phyloP scores from a whole-genome alignment of 495 filamentous ascomycete species.

The Aspergillus sclerotiicarbonarius region DNA sequence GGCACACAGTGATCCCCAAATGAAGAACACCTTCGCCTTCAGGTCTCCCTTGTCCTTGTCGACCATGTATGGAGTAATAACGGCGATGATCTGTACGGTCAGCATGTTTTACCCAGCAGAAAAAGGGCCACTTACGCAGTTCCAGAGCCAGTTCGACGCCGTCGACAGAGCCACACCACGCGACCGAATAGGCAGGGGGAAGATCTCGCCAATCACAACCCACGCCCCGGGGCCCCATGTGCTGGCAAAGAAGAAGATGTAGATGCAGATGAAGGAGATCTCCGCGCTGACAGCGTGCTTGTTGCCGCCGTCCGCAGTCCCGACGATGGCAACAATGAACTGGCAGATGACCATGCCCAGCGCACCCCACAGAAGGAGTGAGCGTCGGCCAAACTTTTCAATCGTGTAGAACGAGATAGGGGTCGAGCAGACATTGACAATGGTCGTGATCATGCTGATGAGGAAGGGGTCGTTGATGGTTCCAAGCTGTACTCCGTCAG shows the following conservation, averaged over 20 bases:
- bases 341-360: slow-evolving; percentile 80
- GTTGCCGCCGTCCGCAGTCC: slow-evolving; percentile 55
- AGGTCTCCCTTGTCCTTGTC: slow-evolving; percentile 65
- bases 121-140: slow-evolving; percentile 43
- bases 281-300: slow-evolving; percentile 57
- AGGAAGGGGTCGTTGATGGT: slow-evolving; percentile 74
- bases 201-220: slow-evolving; percentile 87
- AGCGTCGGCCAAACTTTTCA: slow-evolving; percentile 77
- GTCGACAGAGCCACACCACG: slow-evolving; percentile 78
- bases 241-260: slow-evolving; percentile 73
- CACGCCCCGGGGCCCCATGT: slow-evolving; percentile 75
- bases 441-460: slow-evolving; percentile 75
- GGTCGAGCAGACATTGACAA: slow-evolving; percentile 82
- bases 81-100: slow-evolving; percentile 52
- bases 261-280: slow-evolving; percentile 76
- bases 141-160: slow-evolving; percentile 88
- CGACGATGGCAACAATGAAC: slow-evolving; percentile 79
- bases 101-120: not conserved
- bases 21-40: slow-evolving; percentile 77
- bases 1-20: slow-evolving; percentile 73
- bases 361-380: slow-evolving; percentile 77
- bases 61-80: slow-evolving; percentile 81
- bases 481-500: slow-evolving; percentile 43
- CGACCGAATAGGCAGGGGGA: slow-evolving; percentile 78
- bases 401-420: slow-evolving; percentile 80